Base-by-base conservation (phyloP, 129 eudicot genomes). In the Flaveria brownii region DNA sequence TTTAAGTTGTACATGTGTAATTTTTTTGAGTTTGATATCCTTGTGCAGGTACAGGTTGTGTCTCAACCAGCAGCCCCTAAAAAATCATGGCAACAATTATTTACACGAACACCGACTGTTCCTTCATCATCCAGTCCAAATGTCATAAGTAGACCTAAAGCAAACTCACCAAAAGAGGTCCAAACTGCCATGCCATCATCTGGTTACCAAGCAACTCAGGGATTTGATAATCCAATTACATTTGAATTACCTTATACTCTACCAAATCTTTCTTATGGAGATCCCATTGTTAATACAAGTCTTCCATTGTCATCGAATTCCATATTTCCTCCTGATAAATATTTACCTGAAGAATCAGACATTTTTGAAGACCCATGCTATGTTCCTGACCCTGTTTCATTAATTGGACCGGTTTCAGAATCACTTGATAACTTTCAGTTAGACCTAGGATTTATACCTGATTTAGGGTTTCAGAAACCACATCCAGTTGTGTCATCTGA, bases 41-140 rank as follows among this genome's bases (percentile, higher is more conserved):
- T 72, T 46, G 39, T 77, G 73, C 95, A 93, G 98, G 89, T 82
- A 59, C 79, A 76, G 52, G 20, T 78, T 47, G 96, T 84, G 49
- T 79, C 89, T 51, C 96, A 87, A 74, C 91, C 87, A 23, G 6
- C 91, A 69, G 82, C 89, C 42, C 97, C 96, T 6, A 88, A 88
- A 81, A 93, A 78, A 63, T 89, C 98, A 52, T 93, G 98, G 98
- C 96, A 88, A 60, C 98, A 93, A 55, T 70, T 93, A 77, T 93
- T 93, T 71, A 82, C 93, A 17, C 88, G 89, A 26, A 77, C 96
- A 17, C 39, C 90, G 9, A 17, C 89, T 80, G 83, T 63, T 78
- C 30, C 89, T 75, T 68, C 87, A 22, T 80, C 93, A 18, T 61
- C 89, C 12, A 76, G 63, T 50, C 30, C 88, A 30, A 84, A 85